phyloP scores from a whole-genome alignment of 257 asterid species.

The Henckelia pumila region DNA sequence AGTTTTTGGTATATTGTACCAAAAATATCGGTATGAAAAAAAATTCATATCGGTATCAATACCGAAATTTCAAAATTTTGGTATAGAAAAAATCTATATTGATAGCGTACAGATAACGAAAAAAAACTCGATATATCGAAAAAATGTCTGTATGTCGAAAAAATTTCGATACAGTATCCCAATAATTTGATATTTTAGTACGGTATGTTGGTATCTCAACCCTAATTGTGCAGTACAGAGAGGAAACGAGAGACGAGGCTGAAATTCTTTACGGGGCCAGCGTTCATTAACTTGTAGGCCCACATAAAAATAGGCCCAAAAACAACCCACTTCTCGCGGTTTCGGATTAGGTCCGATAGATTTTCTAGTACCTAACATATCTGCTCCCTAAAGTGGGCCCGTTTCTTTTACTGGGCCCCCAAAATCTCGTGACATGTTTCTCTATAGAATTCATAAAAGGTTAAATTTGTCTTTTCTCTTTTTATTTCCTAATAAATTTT shows the following conservation, averaged over 20 bases:
- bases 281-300: constrained; percentile 32
- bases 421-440: constrained; percentile 36
- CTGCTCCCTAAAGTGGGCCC: constrained; percentile 30
- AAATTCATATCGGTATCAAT: no score
- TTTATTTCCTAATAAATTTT: no score
- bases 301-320: constrained; percentile 40
- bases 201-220: no score
- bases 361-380: constrained; percentile 20
- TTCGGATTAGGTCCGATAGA: constrained; percentile 33
- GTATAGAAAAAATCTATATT: no score
- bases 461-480: constrained; percentile 25
- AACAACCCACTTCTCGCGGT: constrained; percentile 29
- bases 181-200: no score
- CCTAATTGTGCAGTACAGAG: neutral
- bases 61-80: no score
- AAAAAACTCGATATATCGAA: no score
- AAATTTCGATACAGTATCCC: no score
- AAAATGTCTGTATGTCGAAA: no score
- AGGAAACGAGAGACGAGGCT: constrained; percentile 26
- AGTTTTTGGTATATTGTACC: no score
- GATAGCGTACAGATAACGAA: no score
- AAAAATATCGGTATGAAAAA: no score
- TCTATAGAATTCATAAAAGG: constrained; percentile 7
- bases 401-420: constrained; percentile 25
- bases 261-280: constrained; percentile 31